Base-by-base conservation (phyloP, 768 basidiomycete genomes). In the Phlebiopsis flavidoalba region DNA sequence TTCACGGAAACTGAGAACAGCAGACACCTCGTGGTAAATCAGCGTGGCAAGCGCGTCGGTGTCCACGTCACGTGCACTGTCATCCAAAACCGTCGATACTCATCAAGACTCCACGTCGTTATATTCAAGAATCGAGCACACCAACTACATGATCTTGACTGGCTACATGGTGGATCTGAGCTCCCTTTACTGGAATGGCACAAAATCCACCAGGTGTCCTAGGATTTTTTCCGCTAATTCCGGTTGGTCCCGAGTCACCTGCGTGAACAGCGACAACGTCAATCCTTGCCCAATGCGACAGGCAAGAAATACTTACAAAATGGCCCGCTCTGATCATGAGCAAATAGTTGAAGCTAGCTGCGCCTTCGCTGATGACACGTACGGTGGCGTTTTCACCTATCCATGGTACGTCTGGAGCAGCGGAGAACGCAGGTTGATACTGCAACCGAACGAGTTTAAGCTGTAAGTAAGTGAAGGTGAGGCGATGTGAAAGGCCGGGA, bases 291-390 rank as follows among this genome's bases (percentile, higher is more conserved):
- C 10, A 10, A 12, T 2, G 40, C 40, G 10, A 43, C 17, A 43
- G 10, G 40, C 26, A 45, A 45, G 6, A 8, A 12, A 21, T 8
- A 46, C 43, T 51, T 31, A 75, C 73, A 46, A 74, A 70, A 65
- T 75, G 75, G 0, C 74, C 74, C 1, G 66, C 74, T 10, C 70
- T 63, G 14, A 58, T 60, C 21, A 73, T 46, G 12, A 74, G 61
- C 15, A 74, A 63, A 57, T 61, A 72, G 7, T 73, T 72, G 64
- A 74, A 66, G 33, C 69, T 66, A 1, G 73, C 74, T 7, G 74
- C 71, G 21, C 72, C 72, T 5, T 31, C 5, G 8, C 66, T 69
- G n/a, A 72, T 65, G 3, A 59, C 63, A 7, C 70, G 70, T 8
- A 71, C 66, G 31, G 68, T 70, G 14, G 58, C 58, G 12, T 37